A percentile compares a stretch with the other conserved stretches of the same genome.
These are phyloP conservation scores for Phaffomyces thermotolerans DNA, from an alignment of 805 yeast genomes.

Conservation along the genomic window DNA sequence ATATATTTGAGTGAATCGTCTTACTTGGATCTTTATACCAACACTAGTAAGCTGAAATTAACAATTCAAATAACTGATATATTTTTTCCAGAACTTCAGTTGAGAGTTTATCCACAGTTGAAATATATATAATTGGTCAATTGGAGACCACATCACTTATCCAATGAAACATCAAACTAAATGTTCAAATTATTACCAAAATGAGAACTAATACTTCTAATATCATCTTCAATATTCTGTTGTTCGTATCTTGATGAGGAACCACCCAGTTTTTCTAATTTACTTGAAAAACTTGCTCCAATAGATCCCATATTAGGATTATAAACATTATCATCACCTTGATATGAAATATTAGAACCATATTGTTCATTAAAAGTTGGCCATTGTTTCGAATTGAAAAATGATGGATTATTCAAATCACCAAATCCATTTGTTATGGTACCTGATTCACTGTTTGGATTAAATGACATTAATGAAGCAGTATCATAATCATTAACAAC, in stretches of 20 bases:
- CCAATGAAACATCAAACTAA: background rate
- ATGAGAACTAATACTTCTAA: conserved; percentile 11
- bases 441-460: conserved; percentile 20
- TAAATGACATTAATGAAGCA: conserved; percentile 32
- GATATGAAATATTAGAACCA: conserved; percentile 2
- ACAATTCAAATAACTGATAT: too few species aligned
- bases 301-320: conserved; percentile 14
- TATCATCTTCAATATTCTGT: conserved; percentile 16
- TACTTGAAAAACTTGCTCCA: conserved; percentile 30
- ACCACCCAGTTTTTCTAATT: conserved; percentile 24
- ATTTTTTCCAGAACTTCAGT: too few species aligned
- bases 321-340: conserved; percentile 12
- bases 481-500: conserved; percentile 29
- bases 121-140: too few species aligned
- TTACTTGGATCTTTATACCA: too few species aligned
- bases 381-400: conserved; percentile 18
- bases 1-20: too few species aligned
- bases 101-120: too few species aligned
- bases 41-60: too few species aligned
- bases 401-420: conserved; percentile 12
- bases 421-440: background rate
- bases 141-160: too few species aligned
- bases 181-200: conserved; percentile 8
- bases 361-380: conserved; percentile 20
- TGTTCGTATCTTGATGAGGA: conserved; percentile 17